These are phyloP conservation scores for Beauveria pseudobassiana DNA, from an alignment of 2,329 filamentous ascomycete genomes.

Conservation along the genomic window DNA sequence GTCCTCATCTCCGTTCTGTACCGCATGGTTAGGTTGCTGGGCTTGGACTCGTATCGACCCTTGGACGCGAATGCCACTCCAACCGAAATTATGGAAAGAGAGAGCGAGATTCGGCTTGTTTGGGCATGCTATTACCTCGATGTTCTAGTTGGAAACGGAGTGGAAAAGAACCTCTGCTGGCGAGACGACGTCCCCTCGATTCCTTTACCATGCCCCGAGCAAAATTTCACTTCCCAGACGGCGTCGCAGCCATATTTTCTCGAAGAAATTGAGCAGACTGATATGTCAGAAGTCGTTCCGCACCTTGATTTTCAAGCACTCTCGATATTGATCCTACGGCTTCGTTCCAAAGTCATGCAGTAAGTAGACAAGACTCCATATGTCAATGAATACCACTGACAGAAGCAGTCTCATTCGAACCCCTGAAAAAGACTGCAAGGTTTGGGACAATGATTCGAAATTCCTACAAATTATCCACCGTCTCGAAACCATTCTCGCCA, in stretches of 20 bases:
- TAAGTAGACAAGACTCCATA: conserved; percentile 1
- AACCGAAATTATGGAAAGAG: conserved; percentile 13
- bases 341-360: conserved; percentile 17
- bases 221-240: conserved; percentile 13
- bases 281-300: conserved; percentile 6
- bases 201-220: conserved; percentile 16
- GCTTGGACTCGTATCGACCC: conserved; percentile 14
- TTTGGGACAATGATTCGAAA: conserved; percentile 9
- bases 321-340: conserved; percentile 14
- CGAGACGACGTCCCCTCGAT: conserved; percentile 16
- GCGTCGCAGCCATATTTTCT: conserved; percentile 10
- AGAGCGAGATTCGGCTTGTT: conserved; percentile 17
- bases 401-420: conserved; percentile 16
- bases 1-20: conserved; percentile 17
- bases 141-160: conserved; percentile 15
- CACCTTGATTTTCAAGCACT: conserved; percentile 16
- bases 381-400: not conserved
- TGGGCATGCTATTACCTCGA: conserved; percentile 20
- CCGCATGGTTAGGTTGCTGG: conserved; percentile 17
- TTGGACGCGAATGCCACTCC: not conserved
- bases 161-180: conserved; percentile 18
- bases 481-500: conserved; percentile 15
- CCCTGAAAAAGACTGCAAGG: conserved; percentile 6
- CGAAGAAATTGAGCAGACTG: conserved; percentile 12
- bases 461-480: conserved; percentile 15